A percentile compares a stretch with the other conserved stretches of the same genome.
Evolutionary conservation across 768 basidiomycete genomes (phyloP).

Genomic region (Inosperma sp.): DNA sequence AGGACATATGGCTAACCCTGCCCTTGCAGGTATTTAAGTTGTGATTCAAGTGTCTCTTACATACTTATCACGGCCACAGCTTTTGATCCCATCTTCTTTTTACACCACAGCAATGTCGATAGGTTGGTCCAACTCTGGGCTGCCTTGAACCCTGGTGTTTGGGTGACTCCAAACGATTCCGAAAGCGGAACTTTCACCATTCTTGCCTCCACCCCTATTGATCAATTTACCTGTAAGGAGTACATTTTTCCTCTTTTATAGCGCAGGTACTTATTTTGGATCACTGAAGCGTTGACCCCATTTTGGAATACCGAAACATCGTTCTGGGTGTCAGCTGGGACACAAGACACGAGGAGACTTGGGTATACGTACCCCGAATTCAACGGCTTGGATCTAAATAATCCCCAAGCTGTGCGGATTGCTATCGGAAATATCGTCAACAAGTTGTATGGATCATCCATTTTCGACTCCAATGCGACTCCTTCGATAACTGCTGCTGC

Average conservation of each 20-base stretch:
- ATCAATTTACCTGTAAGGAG: too few relatives aligned
- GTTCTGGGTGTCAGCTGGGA: constrained; percentile 39
- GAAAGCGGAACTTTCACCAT: constrained; percentile 33
- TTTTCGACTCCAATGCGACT: too few relatives aligned
- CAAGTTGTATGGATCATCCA: too few relatives aligned
- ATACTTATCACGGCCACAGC: constrained; percentile 48
- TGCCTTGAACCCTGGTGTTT: constrained; percentile 43
- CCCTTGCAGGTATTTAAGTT: constrained; percentile 35
- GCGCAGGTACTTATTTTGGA: too few relatives aligned
- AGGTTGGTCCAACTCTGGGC: constrained; percentile 48
- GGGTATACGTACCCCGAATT: too few relatives aligned
- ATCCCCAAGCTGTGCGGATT: constrained; percentile 22
- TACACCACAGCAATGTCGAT: constrained; percentile 52
- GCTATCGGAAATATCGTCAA: too few relatives aligned
- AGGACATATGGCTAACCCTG: constrained; percentile 39
- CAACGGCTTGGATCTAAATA: too few relatives aligned
- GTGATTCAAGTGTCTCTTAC: neutral
- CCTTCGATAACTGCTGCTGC: too few relatives aligned
- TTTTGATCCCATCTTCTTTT: constrained; percentile 51
- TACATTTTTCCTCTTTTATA: constrained; percentile 25
- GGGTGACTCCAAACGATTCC: constrained; percentile 25
- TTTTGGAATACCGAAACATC: constrained; percentile 40
- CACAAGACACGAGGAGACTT: constrained; percentile 29
- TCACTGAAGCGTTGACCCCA: constrained; percentile 47
- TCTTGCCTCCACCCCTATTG: constrained; percentile 22